These are phyloP conservation scores for Meira nashicola DNA, from an alignment of 1,284 basidiomycete species.

Conservation along the genomic window DNA sequence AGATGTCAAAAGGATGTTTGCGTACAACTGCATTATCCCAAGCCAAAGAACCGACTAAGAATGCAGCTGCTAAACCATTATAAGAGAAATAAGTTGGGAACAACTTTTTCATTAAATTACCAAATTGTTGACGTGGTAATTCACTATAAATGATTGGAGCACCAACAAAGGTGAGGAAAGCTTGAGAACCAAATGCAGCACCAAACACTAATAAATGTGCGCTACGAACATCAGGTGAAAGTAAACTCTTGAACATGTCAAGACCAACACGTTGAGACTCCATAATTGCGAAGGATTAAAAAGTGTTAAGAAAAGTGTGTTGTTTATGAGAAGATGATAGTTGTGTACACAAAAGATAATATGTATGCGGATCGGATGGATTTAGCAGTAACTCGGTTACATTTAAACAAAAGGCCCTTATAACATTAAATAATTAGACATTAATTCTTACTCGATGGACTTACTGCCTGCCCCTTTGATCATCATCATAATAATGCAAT, in stretches of 20 bases:
- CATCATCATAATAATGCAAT: no score
- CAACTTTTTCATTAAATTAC: slow-evolving; percentile 67
- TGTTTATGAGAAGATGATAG: no score
- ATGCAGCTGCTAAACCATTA: slow-evolving; percentile 61
- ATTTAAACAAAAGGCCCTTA: no score
- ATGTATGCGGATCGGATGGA: no score
- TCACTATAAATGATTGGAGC: slow-evolving; percentile 18
- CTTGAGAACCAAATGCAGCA: slow-evolving; percentile 7
- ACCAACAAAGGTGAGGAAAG: slow-evolving; percentile 19
- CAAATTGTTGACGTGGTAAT: slow-evolving; percentile 64
- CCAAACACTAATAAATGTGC: slow-evolving; percentile 11
- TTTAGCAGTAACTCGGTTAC: no score
- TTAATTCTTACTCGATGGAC: no score
- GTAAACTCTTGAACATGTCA: slow-evolving; percentile 10
- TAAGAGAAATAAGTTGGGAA: slow-evolving; percentile 72
- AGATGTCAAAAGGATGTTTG: slow-evolving; percentile 60
- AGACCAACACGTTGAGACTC: slow-evolving; percentile 11
- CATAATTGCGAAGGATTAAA: not conserved
- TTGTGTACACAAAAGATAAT: no score
- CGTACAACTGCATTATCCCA: slow-evolving; percentile 56
- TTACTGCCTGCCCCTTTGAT: no score
- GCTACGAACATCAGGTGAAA: slow-evolving; percentile 13
- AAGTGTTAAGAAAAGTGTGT: no score
- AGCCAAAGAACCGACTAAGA: slow-evolving; percentile 58
- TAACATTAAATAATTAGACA: no score